These are phyloP conservation scores for Mycena galericulata DNA, from an alignment of 768 basidiomycete genomes.

Conservation along the genomic window DNA sequence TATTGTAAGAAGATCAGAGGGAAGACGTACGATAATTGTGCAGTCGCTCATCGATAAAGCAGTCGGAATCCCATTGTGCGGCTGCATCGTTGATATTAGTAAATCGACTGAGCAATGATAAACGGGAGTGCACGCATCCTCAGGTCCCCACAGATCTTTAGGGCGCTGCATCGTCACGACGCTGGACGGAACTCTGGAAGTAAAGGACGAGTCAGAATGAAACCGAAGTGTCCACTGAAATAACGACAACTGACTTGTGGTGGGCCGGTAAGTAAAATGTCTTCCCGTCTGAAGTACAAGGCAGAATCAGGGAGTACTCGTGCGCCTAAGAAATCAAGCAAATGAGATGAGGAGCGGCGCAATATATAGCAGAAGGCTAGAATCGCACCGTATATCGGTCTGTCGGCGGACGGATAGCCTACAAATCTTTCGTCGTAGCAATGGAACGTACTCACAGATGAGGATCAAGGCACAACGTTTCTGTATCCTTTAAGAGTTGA, in stretches of 20 bases:
- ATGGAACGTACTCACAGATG: constrained; percentile 52
- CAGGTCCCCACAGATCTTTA: constrained; percentile 74
- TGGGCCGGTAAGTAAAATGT: constrained; percentile 59
- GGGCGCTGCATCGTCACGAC: constrained; percentile 72
- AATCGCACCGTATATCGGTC: constrained; percentile 48
- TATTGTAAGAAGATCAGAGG: no score
- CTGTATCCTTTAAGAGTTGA: not conserved
- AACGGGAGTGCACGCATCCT: constrained; percentile 43
- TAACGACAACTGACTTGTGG: no score
- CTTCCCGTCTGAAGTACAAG: constrained; percentile 38
- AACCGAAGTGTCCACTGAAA: no score
- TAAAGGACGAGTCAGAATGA: no score
- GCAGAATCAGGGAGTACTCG: no score
- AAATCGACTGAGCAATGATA: constrained; percentile 40
- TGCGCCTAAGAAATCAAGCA: no score
- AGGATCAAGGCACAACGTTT: constrained; percentile 66
- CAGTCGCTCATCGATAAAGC: constrained; percentile 73
- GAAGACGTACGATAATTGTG: constrained; percentile 65
- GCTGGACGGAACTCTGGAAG: constrained; percentile 61
- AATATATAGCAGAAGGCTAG: no score
- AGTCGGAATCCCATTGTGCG: constrained; percentile 71
- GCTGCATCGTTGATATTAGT: no score
- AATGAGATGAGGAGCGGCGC: no score
- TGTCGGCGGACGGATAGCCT: constrained; percentile 39
- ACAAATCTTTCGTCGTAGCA: not conserved